Evolutionary conservation across 1,139 yeast genomes (phyloP), one percentile per base, ranked within the genome.

Genomic region (Kluyveromyces sp.): DNA sequence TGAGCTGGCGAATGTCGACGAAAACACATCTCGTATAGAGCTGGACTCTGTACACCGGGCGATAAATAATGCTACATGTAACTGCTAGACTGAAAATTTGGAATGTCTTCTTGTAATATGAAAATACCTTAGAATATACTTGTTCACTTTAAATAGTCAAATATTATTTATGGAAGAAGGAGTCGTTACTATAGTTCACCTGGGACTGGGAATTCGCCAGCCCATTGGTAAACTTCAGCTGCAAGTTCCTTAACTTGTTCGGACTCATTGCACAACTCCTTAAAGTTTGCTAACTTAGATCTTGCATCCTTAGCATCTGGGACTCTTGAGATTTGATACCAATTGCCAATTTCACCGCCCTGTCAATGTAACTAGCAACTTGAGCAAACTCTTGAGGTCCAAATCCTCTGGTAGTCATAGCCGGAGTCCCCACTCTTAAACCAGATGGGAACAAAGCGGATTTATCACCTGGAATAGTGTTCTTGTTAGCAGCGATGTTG

Each of bases 401-500:
- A 60, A 90, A 83, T 30, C 97, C 97, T 74, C 97, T 83, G 45
- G 97, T 88, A 53, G 97, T 85, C 97, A 90, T 90, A 49, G 97
- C 97, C 49, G 97, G 97, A 40, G 97, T 87, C 58, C 97, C 97
- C 50, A 90, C 88, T 75, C 97, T 84, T 62, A 90, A 75, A 57
- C 97, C 97, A 45, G 95, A 87, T 60, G 97, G 97, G 71, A 87
- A 88, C 57, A 90, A 74, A 33, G 97, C 97, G 37, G 95, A 85
- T 67, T 82, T 83, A 72, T 90, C 97, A 60, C 96, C 96, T 51
- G 97, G 97, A 55, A 90, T 87, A 42, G 97, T 83, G 76, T 90
- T 90, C 71, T 90, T 90, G 76, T 90, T 90, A 54, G 94, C 88
- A 49, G 97, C 97, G 62, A 90, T 88, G 75, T 89, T 87, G 58